phyloP scores from a whole-genome alignment of 1,284 basidiomycete genomes.

The Acaromyces ingoldii region DNA sequence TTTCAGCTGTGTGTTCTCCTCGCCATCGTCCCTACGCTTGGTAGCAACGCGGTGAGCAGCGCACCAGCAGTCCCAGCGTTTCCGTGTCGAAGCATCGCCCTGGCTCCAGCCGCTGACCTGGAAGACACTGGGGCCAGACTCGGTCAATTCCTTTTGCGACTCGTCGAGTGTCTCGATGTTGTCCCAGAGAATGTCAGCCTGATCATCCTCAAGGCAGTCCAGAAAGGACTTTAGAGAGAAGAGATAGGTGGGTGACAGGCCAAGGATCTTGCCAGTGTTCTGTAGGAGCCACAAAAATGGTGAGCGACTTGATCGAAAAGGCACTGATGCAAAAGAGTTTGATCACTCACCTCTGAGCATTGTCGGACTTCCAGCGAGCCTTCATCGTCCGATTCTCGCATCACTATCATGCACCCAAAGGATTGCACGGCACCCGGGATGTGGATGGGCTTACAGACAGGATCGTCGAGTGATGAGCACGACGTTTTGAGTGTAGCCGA shows the following conservation, averaged over 20 bases:
- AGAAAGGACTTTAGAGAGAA: slow-evolving; percentile 74
- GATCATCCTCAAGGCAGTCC: slow-evolving; percentile 65
- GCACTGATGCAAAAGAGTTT: slow-evolving; percentile 15
- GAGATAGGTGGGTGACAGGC: slow-evolving; percentile 70
- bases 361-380: slow-evolving; percentile 67
- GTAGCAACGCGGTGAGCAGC: slow-evolving; percentile 62
- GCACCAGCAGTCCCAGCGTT: slow-evolving; percentile 77
- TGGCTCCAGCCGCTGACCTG: slow-evolving; percentile 67
- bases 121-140: slow-evolving; percentile 57
- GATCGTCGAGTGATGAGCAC: neutral
- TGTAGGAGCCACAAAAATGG: slow-evolving; percentile 1
- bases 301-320: slow-evolving; percentile 4
- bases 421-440: slow-evolving; percentile 79
- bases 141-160: slow-evolving; percentile 55
- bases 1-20: slow-evolving; percentile 18
- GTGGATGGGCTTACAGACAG: slow-evolving; percentile 62
- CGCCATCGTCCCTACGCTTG: slow-evolving; percentile 7
- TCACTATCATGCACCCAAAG: slow-evolving; percentile 74
- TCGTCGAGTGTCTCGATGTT: slow-evolving; percentile 67
- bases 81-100: slow-evolving; percentile 54
- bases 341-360: slow-evolving; percentile 67
- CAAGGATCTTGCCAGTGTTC: slow-evolving; percentile 66
- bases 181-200: slow-evolving; percentile 71
- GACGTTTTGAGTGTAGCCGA: neutral
- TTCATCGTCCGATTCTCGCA: slow-evolving; percentile 66